phyloP scores from a whole-genome alignment of 228 moss, liverwort and hornwort genomes.

The Sphagnum magellanicum region DNA sequence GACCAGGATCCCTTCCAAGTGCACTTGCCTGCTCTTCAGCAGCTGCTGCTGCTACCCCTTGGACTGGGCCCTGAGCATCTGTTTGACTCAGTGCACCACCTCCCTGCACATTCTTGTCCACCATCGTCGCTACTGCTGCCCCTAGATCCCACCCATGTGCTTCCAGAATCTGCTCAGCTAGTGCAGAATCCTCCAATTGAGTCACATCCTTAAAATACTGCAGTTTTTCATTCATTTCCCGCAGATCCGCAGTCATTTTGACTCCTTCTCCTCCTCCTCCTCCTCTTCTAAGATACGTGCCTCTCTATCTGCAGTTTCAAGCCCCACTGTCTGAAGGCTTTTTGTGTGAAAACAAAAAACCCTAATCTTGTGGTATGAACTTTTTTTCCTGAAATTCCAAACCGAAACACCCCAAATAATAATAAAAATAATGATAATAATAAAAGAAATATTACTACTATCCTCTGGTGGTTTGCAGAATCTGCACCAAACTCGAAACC shows the following conservation, averaged over 20 bases:
- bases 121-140: conserved; percentile 75
- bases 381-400: too few relatives aligned
- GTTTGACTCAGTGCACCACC: conserved; percentile 16
- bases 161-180: conserved; percentile 81
- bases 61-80: conserved; percentile 17
- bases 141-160: conserved; percentile 94
- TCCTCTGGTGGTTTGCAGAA: too few relatives aligned
- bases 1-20: conserved; percentile 32
- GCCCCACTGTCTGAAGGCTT: too few relatives aligned
- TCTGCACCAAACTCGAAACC: too few relatives aligned
- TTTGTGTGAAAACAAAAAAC: too few relatives aligned
- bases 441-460: too few relatives aligned
- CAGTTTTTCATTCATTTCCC: conserved; percentile 72
- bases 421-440: too few relatives aligned
- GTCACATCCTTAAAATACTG: conserved; percentile 94
- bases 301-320: too few relatives aligned
- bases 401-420: too few relatives aligned
- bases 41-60: conserved; percentile 26
- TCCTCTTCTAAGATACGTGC: not conserved
- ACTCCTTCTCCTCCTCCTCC: not conserved
- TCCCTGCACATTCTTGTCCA: conserved; percentile 41
- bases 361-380: too few relatives aligned
- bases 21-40: conserved; percentile 29
- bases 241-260: conserved; percentile 28
- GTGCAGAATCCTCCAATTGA: conserved; percentile 56